A percentile compares a stretch with the other conserved stretches of the same genome.
Conservation (phyloP, 2,329 filamentous ascomycete species). For the Didymella exigua region DNA sequence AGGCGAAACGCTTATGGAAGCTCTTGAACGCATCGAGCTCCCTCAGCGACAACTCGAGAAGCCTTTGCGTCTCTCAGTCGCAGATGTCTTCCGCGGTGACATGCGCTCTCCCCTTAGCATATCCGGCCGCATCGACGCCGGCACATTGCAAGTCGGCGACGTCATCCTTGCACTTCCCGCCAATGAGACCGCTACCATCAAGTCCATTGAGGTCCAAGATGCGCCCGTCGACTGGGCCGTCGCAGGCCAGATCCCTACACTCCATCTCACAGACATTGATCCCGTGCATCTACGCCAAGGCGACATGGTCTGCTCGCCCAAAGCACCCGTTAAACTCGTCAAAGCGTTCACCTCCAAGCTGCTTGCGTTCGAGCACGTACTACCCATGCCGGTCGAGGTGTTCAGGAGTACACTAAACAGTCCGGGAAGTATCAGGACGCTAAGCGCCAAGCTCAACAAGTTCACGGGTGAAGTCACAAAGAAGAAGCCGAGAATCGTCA, state of each 20-base stretch:
- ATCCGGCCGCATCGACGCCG: conserved; percentile 83
- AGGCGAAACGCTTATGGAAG: conserved; percentile 78
- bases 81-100: conserved; percentile 82
- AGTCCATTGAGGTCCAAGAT: conserved; percentile 77
- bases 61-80: conserved; percentile 83
- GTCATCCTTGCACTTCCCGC: conserved; percentile 79
- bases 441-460: conserved; percentile 80
- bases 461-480: conserved; percentile 74
- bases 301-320: conserved; percentile 80
- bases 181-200: conserved; percentile 79
- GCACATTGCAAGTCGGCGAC: conserved; percentile 84
- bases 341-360: conserved; percentile 81
- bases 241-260: conserved; percentile 82
- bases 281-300: conserved; percentile 76
- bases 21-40: conserved; percentile 82
- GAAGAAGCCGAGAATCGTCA: conserved; percentile 84
- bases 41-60: conserved; percentile 73
- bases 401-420: conserved; percentile 84
- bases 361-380: conserved; percentile 85
- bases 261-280: conserved; percentile 88
- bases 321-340: conserved; percentile 70
- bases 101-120: conserved; percentile 82
- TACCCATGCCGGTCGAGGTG: conserved; percentile 87
- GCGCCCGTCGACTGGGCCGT: conserved; percentile 84
- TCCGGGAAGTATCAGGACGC: conserved; percentile 72